Conservation (phyloP, 129 eudicot genomes). For the Escallonia herrerae region DNA sequence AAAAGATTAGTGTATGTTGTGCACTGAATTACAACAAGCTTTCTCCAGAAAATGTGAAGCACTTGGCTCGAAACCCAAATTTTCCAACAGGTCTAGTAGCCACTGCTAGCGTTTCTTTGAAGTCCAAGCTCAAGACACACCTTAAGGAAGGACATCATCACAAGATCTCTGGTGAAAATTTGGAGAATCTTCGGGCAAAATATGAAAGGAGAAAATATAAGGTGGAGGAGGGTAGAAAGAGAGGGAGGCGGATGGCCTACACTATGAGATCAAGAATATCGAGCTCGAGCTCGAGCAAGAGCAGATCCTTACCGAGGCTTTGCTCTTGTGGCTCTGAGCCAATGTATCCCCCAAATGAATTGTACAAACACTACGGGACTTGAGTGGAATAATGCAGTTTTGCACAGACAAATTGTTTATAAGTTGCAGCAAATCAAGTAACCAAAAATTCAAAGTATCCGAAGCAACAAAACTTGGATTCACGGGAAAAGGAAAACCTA, state of each 20-base stretch:
- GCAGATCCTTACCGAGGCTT: constrained; percentile 22
- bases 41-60: constrained; percentile 6
- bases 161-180: neutral
- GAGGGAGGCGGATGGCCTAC: neutral
- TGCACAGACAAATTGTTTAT: neutral
- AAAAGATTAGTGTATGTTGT: constrained; percentile 27
- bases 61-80: constrained; percentile 16
- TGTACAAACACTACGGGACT: neutral
- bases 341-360: neutral
- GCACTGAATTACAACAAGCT: constrained; percentile 31
- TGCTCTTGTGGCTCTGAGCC: neutral
- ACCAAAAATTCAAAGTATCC: no score
- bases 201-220: neutral
- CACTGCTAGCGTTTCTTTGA: constrained; percentile 8
- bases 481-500: neutral
- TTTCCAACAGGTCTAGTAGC: constrained; percentile 4
- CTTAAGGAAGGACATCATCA: neutral
- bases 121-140: constrained; percentile 4
- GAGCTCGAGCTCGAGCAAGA: constrained; percentile 8
- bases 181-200: neutral
- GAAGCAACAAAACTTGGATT: neutral
- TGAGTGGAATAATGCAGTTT: neutral
- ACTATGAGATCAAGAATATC: constrained; percentile 10
- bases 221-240: neutral
- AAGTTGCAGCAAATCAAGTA: neutral